Evolutionary conservation across 2,329 filamentous ascomycete genomes (phyloP), one percentile per base, ranked within the genome.

Genomic region (Sordariomycetes sp.): DNA sequence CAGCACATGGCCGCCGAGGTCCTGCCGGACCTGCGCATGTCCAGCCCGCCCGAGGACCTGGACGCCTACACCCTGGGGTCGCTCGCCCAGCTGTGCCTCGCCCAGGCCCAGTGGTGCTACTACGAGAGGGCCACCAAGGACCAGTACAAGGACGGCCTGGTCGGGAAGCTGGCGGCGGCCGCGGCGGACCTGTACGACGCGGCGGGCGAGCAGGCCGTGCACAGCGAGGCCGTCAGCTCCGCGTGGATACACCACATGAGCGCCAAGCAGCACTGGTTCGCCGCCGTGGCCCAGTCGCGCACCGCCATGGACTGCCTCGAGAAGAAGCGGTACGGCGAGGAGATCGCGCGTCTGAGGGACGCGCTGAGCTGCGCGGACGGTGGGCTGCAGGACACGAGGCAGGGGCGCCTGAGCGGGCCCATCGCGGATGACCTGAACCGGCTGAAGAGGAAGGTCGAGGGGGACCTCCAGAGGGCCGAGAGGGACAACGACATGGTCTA

Each of bases 171-270:
- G 20, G 92, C 94, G 4, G 90, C 90, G 0, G 73, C 90, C 61
- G 91, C 97, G 3, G 95, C 90, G 2, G 94, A 99, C 67, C 81
- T 96, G 51, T 99, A 97, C 72, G 88, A 85, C 57, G 77, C 86
- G 58, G 90, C 92, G 0, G 86, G 89, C 7, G 93, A 97, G 65
- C 87, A 86, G 62, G 92, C 90, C 11, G 85, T 95, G 68, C 90
- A 91, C 70, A 96, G 91, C 62, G 87, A 96, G 66, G 86, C 89
- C 18, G 86, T 97, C 64, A 94, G 89, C 69, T 92, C 88, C 59
- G 89, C 94, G 62, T 97, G 93, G 94, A 97, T 99, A 64, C 93
- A 97, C 71, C 93, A 97, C 69, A 92, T 95, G 81, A 92, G 89
- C 28, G 94, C 93, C 6, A 99, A 97, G 70, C 92, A 97, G 67